Evolutionary conservation across 2,329 filamentous ascomycete genomes (phyloP).

Genomic region (Venturia aucupariae): DNA sequence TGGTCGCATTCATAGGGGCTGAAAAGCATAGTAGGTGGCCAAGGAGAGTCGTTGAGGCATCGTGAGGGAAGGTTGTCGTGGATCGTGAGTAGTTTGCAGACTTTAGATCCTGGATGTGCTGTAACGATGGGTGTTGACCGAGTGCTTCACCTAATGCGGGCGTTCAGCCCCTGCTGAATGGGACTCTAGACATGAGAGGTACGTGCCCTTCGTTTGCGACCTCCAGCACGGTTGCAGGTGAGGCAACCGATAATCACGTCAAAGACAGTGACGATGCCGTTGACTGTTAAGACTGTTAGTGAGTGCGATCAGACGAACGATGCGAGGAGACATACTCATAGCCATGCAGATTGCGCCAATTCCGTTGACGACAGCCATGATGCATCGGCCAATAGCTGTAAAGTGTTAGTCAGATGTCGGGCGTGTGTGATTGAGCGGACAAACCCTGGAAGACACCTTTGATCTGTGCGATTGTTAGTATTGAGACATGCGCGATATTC

Average conservation of each 20-base stretch:
- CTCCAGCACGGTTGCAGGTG: slow-evolving; percentile 34
- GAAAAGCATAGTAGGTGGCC: background rate
- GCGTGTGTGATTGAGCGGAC: too few species aligned
- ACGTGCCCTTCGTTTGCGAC: slow-evolving; percentile 9
- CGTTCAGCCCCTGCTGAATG: slow-evolving; percentile 9
- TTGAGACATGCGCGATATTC: too few species aligned
- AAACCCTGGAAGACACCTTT: slow-evolving; percentile 9
- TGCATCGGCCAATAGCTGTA: slow-evolving; percentile 53
- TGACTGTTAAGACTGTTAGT: slow-evolving; percentile 17
- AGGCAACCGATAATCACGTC: slow-evolving; percentile 59
- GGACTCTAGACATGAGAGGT: background rate
- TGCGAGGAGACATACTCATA: slow-evolving; percentile 41
- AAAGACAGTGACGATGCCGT: slow-evolving; percentile 55
- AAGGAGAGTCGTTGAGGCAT: background rate
- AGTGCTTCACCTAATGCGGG: slow-evolving; percentile 4
- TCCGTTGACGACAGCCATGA: slow-evolving; percentile 60
- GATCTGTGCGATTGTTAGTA: too few species aligned
- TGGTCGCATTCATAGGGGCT: background rate
- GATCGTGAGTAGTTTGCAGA: background rate
- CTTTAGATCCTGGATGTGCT: slow-evolving; percentile 8
- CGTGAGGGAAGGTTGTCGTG: background rate
- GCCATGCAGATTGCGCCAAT: slow-evolving; percentile 56
- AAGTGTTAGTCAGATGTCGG: background rate
- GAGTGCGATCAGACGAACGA: background rate
- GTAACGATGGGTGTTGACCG: slow-evolving; percentile 3